Percentiles rank a stretch among this genome's conserved stretches.
These are phyloP conservation scores for Exophiala calicioides DNA, from an alignment of 2,329 filamentous ascomycete genomes.

Conservation along the genomic window DNA sequence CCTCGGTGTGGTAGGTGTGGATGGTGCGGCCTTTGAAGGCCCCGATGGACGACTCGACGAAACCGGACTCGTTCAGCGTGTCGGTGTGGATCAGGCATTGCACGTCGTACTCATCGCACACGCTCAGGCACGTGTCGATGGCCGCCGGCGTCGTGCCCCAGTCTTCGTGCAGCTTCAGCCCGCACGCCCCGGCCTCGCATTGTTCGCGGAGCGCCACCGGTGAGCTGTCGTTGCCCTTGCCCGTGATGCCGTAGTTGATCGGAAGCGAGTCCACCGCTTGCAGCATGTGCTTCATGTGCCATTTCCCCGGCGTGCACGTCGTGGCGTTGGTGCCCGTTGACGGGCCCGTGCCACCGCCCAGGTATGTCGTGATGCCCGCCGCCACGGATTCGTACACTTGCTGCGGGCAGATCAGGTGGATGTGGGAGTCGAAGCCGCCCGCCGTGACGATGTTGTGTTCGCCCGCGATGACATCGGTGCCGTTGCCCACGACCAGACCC, in stretches of 20 bases:
- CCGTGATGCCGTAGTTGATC: slow-evolving; percentile 86
- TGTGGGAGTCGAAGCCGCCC: slow-evolving; percentile 85
- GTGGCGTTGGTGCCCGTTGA: slow-evolving; percentile 88
- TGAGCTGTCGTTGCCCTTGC: slow-evolving; percentile 86
- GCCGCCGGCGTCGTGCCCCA: slow-evolving; percentile 91
- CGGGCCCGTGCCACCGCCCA: slow-evolving; percentile 91
- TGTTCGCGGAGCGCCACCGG: slow-evolving; percentile 74
- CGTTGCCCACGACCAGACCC: slow-evolving; percentile 78
- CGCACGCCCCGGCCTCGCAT: slow-evolving; percentile 78
- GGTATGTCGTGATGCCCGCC: slow-evolving; percentile 83
- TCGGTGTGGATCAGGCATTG: slow-evolving; percentile 96
- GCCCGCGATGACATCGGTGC: slow-evolving; percentile 87
- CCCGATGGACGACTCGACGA: slow-evolving; percentile 86
- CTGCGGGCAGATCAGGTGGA: slow-evolving; percentile 94
- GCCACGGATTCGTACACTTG: slow-evolving; percentile 81
- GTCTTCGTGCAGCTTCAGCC: slow-evolving; percentile 93
- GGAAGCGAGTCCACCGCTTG: slow-evolving; percentile 80
- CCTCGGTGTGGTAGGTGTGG: slow-evolving; percentile 96
- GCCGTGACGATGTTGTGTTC: slow-evolving; percentile 90
- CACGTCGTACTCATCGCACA: slow-evolving; percentile 89
- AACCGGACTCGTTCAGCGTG: slow-evolving; percentile 95
- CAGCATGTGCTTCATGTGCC: slow-evolving; percentile 84
- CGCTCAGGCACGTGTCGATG: slow-evolving; percentile 80
- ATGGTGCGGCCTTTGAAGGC: slow-evolving; percentile 85
- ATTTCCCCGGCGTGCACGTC: slow-evolving; percentile 85